Evolutionary conservation across 768 basidiomycete species (phyloP).

Genomic region (Pulveroboletus sp.): DNA sequence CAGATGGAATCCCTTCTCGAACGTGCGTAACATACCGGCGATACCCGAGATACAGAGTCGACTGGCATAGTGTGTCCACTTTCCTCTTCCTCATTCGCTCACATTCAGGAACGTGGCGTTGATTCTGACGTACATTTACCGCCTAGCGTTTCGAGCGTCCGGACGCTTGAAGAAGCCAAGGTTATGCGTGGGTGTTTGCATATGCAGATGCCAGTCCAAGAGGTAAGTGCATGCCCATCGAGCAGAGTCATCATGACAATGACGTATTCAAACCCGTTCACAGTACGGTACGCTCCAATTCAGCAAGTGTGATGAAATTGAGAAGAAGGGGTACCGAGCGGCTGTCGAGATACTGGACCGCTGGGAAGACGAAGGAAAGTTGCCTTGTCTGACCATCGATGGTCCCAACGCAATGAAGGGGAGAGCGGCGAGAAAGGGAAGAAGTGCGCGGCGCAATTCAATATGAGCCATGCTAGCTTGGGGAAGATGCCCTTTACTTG

Average conservation of each 20-base stretch:
- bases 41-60: constrained; percentile 94
- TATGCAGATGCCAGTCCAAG: constrained; percentile 91
- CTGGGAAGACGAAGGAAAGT: constrained; percentile 76
- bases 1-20: constrained; percentile 88
- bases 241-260: background rate
- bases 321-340: constrained; percentile 73
- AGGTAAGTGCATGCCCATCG: constrained; percentile 43
- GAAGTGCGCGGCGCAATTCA: constrained; percentile 76
- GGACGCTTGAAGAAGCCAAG: constrained; percentile 94
- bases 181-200: constrained; percentile 83
- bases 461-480: constrained; percentile 27
- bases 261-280: constrained; percentile 2
- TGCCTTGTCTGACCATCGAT: constrained; percentile 73
- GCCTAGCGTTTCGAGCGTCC: constrained; percentile 87
- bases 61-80: constrained; percentile 77
- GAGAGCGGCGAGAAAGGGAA: constrained; percentile 56
- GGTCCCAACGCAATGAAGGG: constrained; percentile 43
- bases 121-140: constrained; percentile 6
- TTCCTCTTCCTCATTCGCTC: background rate
- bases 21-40: constrained; percentile 69
- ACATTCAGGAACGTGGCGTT: background rate
- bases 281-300: constrained; percentile 92
- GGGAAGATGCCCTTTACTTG: background rate
- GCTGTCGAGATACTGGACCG: constrained; percentile 66
- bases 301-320: constrained; percentile 83